phyloP scores from a whole-genome alignment of 1,284 basidiomycete genomes.

The Cutaneotrichosporon daszewskae region DNA sequence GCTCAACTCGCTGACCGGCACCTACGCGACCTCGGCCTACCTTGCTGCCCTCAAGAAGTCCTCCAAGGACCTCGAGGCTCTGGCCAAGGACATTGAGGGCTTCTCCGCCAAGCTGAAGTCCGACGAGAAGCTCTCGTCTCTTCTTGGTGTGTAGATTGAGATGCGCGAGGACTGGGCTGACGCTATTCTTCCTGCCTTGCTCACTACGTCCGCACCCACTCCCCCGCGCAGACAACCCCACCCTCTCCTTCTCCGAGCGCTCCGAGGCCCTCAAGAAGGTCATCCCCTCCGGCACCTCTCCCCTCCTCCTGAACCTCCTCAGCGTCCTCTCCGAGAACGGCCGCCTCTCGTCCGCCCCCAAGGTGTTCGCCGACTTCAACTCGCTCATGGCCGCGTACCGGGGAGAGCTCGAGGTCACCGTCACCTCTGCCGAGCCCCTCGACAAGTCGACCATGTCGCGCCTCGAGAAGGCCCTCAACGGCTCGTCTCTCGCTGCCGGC shows the following conservation, averaged over 20 bases:
- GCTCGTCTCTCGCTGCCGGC: slow-evolving; percentile 73
- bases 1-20: slow-evolving; percentile 53
- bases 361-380: slow-evolving; percentile 88
- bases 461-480: slow-evolving; percentile 77
- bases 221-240: slow-evolving; percentile 62
- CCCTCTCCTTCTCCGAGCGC: slow-evolving; percentile 74
- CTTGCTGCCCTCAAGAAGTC: slow-evolving; percentile 84
- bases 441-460: slow-evolving; percentile 64
- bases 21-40: slow-evolving; percentile 94
- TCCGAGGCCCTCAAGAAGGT: slow-evolving; percentile 62
- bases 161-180: background rate
- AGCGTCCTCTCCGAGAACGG: slow-evolving; percentile 89
- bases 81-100: slow-evolving; percentile 74
- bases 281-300: slow-evolving; percentile 60
- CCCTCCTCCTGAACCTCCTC: slow-evolving; percentile 90
- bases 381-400: slow-evolving; percentile 82
- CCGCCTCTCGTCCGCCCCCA: slow-evolving; percentile 72
- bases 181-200: background rate
- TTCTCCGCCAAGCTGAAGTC: slow-evolving; percentile 64
- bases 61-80: slow-evolving; percentile 55
- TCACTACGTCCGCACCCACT: background rate
- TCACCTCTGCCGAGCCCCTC: slow-evolving; percentile 80
- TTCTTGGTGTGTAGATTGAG: slow-evolving; percentile 54
- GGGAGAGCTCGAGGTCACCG: slow-evolving; percentile 87
- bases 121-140: slow-evolving; percentile 60